Evolutionary conservation across 352 stramenopile species (phyloP).

Genomic region (Pythium apleroticum): DNA sequence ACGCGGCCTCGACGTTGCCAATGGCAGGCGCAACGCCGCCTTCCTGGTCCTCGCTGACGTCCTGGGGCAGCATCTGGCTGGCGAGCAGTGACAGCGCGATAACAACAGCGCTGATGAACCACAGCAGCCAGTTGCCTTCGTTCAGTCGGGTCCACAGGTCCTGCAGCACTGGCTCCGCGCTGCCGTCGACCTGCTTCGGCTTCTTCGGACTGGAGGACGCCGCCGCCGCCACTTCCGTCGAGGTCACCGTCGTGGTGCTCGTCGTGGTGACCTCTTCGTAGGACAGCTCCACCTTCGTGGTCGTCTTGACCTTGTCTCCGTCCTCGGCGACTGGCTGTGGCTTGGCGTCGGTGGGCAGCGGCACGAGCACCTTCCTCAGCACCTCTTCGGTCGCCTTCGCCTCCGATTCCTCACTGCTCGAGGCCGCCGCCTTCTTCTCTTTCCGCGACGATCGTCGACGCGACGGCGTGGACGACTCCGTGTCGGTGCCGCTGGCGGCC

Average conservation of each 20-base stretch:
- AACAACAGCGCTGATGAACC: slow-evolving; percentile 64
- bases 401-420: slow-evolving; percentile 27
- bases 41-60: slow-evolving; percentile 20
- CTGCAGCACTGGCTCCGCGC: slow-evolving; percentile 16
- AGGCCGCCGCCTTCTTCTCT: slow-evolving; percentile 30
- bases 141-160: slow-evolving; percentile 52
- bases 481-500: slow-evolving; percentile 11
- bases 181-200: slow-evolving; percentile 1
- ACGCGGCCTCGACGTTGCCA: slow-evolving; percentile 1
- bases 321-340: background rate
- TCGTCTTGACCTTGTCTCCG: slow-evolving; percentile 9
- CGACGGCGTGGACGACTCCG: slow-evolving; percentile 28
- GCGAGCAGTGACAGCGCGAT: slow-evolving; percentile 67
- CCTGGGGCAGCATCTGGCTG: slow-evolving; percentile 49
- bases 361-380: slow-evolving; percentile 47
- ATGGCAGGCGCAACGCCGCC: slow-evolving; percentile 13
- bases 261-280: slow-evolving; percentile 37
- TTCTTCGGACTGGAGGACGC: slow-evolving; percentile 14
- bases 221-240: background rate
- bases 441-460: slow-evolving; percentile 24
- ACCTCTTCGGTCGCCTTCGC: slow-evolving; percentile 46
- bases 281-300: slow-evolving; percentile 39
- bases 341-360: slow-evolving; percentile 29
- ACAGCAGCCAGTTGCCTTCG: slow-evolving; percentile 60
- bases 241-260: slow-evolving; percentile 2